Evolutionary conservation across 306 rosid species (phyloP), one percentile per base, ranked within the genome.

Genomic region (Sesbania bispinosa): DNA sequence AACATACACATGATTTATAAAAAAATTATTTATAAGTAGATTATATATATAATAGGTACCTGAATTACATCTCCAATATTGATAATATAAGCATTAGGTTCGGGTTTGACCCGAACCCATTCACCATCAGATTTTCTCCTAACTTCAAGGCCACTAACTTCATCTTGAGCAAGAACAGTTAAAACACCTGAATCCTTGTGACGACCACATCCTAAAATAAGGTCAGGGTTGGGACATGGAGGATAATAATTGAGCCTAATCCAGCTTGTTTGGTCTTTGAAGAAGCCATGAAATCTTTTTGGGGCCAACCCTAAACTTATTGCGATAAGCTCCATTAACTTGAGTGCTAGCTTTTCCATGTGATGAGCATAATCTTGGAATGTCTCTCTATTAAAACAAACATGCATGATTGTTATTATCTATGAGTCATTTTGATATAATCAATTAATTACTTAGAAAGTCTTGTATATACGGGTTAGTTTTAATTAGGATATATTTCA

Each of bases 61-160:
- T 80, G 71, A 42, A 73, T 64, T 1, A 50, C 0, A 2, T 62
- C 87, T 4, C 85, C 85, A 48, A 80, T 58, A 64, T 84, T 83
- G 80, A 83, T 80, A 32, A 80, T 73, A 55, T 47, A 77, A 36
- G 85, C 79, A 55, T 83, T 11, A 10, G 85, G 82, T 13, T 36
- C 23, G 13, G 92, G 92, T 14, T 71, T 83, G 16, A 89, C 87
- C 0, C 62, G 76, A 79, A 87, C 57, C 96, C 96, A 89, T 33
- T 81, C 83, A 30, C 78, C 82, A 51, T 87, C 90, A 0, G 82
- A 77, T 60, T 77, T 85, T 10, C 79, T 43, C 60, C 30, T 81
- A 3, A 89, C 83, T 83, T 89, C 80, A 0, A 89, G 52, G 2
- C 96, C 92, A 23, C 77, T 82, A 18, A 87, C 88, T 19, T 51